These are phyloP conservation scores for Exophiala oligosperma DNA, from an alignment of 2,329 filamentous ascomycete genomes.

Conservation along the genomic window DNA sequence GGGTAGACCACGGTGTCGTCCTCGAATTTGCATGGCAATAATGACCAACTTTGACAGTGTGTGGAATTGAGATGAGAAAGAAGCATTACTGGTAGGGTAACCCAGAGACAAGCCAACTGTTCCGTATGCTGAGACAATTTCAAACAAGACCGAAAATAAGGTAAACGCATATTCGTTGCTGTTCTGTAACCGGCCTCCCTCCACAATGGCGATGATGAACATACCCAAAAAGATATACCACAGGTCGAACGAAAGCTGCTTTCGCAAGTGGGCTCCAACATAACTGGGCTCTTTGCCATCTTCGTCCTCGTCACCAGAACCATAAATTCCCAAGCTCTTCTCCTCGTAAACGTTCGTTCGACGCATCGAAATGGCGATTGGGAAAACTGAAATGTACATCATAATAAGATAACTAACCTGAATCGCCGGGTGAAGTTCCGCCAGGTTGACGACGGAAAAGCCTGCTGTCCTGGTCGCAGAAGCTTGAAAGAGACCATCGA, in stretches of 20 bases:
- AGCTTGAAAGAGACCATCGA: constrained; percentile 89
- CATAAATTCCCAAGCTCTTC: constrained; percentile 63
- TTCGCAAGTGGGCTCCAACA: constrained; percentile 84
- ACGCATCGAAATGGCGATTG: constrained; percentile 62
- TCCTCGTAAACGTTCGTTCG: constrained; percentile 64
- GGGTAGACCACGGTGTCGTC: constrained; percentile 64
- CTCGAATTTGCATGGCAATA: constrained; percentile 66
- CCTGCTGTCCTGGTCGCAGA: constrained; percentile 87
- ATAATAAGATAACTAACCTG: constrained; percentile 66
- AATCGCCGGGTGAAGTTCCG: constrained; percentile 80
- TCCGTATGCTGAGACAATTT: constrained; percentile 87
- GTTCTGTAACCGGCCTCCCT: constrained; percentile 70
- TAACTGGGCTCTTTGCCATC: constrained; percentile 71
- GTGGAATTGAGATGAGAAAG: constrained; percentile 79
- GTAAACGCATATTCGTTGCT: constrained; percentile 60
- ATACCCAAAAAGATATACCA: constrained; percentile 96
- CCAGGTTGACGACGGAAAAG: constrained; percentile 77
- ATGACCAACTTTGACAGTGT: constrained; percentile 67
- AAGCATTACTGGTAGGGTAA: constrained; percentile 72
- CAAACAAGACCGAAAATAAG: constrained; percentile 73
- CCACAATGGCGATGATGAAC: constrained; percentile 88
- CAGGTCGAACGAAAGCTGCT: constrained; percentile 92
- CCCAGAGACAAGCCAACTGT: constrained; percentile 91
- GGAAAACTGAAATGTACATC: constrained; percentile 67
- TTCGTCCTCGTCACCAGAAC: constrained; percentile 62